Base-by-base conservation (phyloP, 1,139 yeast species). In the Lodderomyces beijingensis region DNA sequence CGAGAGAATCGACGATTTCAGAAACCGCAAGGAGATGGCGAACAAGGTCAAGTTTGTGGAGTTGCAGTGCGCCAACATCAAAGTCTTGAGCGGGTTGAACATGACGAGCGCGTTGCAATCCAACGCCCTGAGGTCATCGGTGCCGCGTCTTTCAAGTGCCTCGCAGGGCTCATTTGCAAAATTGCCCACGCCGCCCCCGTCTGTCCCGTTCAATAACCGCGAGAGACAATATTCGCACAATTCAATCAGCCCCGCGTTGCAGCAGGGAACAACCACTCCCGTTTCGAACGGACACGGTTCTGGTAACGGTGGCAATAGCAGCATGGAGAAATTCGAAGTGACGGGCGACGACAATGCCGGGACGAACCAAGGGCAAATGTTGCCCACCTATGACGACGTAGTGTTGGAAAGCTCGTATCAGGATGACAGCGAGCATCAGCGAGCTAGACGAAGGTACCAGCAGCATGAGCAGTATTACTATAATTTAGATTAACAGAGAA, bases 81-180 rank as follows among this genome's bases (percentile, higher is more conserved):
- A 54, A 33, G 61, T 72, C 0, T 47, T 68, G 32, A 65, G 75
- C 37, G 77, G 77, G 2, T 46, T 70, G 31, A 47, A 53, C 28
- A 51, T 55, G 55, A 54, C 59, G 2, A 45, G 53, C 27, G 36
- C 50, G 2, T 36, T 50, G 17, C 50, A 46, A 17, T 37, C 51
- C 11, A 49, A 48, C 36, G 49, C 53, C 3, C 41, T 44, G 3
- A 27, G 34, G 22, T 19, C 35, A 6, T 40, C 43, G 16, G 30
- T 38, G 12, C 39, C 37, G 4, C 27, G 6, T 9, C 14, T 23
- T 10, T 23, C 25, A 9, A 23, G 12, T 15, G 12, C 19, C n/a
- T 16, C 19, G 18, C 29, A 26, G 17, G 11, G 36, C 23, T 39
- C 23, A 41, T 43, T 28, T 9, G 31, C 23, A 17, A 35, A 21